Evolutionary conservation across 345 rosid species (phyloP).

Genomic region (Gossypium herbaceum): DNA sequence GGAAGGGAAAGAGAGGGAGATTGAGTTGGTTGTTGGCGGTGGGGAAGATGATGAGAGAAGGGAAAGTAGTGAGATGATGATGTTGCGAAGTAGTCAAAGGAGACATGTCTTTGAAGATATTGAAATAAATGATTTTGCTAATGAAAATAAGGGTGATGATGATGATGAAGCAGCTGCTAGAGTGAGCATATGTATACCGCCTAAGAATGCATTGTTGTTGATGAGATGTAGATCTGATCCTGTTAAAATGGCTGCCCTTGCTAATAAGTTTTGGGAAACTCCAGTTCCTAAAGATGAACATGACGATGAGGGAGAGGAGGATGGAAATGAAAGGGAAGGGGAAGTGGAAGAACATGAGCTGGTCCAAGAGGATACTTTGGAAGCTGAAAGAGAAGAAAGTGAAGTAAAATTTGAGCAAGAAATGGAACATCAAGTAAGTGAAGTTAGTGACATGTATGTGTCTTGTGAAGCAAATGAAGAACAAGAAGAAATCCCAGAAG

Average conservation of each 20-base stretch:
- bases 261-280: slow-evolving; percentile 63
- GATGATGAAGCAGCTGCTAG: slow-evolving; percentile 34
- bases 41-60: slow-evolving; percentile 32
- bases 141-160: slow-evolving; percentile 43
- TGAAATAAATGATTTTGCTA: slow-evolving; percentile 41
- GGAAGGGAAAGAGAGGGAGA: slow-evolving; percentile 51
- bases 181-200: slow-evolving; percentile 63
- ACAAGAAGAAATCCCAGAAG: slow-evolving; percentile 5
- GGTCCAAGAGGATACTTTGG: slow-evolving; percentile 6
- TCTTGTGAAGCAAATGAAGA: slow-evolving; percentile 27
- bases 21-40: slow-evolving; percentile 66
- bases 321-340: slow-evolving; percentile 5
- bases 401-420: slow-evolving; percentile 28
- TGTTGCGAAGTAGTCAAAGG: slow-evolving; percentile 51
- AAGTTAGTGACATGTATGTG: slow-evolving; percentile 30
- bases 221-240: slow-evolving; percentile 99
- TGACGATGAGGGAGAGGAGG: slow-evolving; percentile 14
- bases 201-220: slow-evolving; percentile 79
- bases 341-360: slow-evolving; percentile 17
- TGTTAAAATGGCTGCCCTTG: slow-evolving; percentile 82
- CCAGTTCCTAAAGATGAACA: slow-evolving; percentile 33
- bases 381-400: slow-evolving; percentile 10
- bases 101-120: slow-evolving; percentile 73
- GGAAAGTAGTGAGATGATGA: slow-evolving; percentile 27
- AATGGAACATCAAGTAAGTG: slow-evolving; percentile 28